Percentiles rank a stretch among this genome's conserved stretches.
Conservation (phyloP, 2,329 filamentous ascomycete species). For the Colletotrichum chlorophyti region DNA sequence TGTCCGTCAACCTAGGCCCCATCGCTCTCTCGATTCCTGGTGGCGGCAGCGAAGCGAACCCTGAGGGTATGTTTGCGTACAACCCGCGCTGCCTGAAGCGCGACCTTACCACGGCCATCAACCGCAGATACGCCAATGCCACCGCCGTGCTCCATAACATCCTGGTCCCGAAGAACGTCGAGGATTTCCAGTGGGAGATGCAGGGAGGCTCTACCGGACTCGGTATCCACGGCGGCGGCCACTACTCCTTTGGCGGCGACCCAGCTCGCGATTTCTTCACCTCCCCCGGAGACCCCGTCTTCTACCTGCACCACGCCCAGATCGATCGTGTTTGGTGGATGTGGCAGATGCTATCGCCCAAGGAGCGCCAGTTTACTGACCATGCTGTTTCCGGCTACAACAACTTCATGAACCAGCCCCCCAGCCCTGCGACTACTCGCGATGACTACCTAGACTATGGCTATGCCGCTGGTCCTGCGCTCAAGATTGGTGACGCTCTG, state of each 20-base stretch:
- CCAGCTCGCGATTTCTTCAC: slow-evolving; percentile 46
- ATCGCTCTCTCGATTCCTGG: slow-evolving; percentile 37
- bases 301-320: slow-evolving; percentile 39
- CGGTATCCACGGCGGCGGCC: slow-evolving; percentile 32
- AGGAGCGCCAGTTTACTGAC: slow-evolving; percentile 32
- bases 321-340: slow-evolving; percentile 37
- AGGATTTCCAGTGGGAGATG: slow-evolving; percentile 53
- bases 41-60: slow-evolving; percentile 19
- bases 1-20: slow-evolving; percentile 48
- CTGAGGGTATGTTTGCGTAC: slow-evolving; percentile 40
- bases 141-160: slow-evolving; percentile 46
- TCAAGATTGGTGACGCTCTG: slow-evolving; percentile 34
- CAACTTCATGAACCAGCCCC: slow-evolving; percentile 33
- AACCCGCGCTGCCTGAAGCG: slow-evolving; percentile 52
- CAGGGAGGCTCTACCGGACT: slow-evolving; percentile 42
- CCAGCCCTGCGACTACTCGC: slow-evolving; percentile 30
- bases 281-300: slow-evolving; percentile 42
- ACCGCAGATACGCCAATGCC: slow-evolving; percentile 34
- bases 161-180: slow-evolving; percentile 41
- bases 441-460: slow-evolving; percentile 33
- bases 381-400: slow-evolving; percentile 31
- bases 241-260: slow-evolving; percentile 40
- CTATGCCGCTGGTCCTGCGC: slow-evolving; percentile 30
- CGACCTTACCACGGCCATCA: slow-evolving; percentile 37
- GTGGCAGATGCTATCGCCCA: slow-evolving; percentile 35